Evolutionary conservation across 768 basidiomycete genomes (phyloP).

Genomic region (Macrolepiota albuminosa): DNA sequence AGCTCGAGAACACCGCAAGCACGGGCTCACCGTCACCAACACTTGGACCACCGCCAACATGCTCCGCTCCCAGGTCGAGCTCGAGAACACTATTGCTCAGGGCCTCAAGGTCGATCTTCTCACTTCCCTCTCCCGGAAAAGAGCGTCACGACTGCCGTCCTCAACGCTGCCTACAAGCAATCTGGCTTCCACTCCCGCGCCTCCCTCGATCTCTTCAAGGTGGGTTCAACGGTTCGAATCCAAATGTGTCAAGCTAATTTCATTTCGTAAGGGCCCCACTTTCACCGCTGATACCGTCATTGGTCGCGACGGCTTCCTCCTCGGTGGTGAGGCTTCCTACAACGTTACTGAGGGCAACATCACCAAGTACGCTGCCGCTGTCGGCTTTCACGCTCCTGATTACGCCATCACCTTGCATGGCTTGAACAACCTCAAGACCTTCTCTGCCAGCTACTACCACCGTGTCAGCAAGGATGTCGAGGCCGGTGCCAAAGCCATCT

Average conservation of each 20-base stretch:
- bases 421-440: constrained; percentile 90
- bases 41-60: constrained; percentile 90
- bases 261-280: constrained; percentile 78
- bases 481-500: constrained; percentile 94
- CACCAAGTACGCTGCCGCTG: constrained; percentile 85
- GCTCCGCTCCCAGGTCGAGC: constrained; percentile 87
- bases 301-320: constrained; percentile 95
- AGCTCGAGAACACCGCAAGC: constrained; percentile 94
- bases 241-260: not conserved
- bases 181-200: constrained; percentile 91
- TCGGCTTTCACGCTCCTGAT: constrained; percentile 95
- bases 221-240: constrained; percentile 26
- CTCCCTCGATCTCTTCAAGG: constrained; percentile 91
- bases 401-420: constrained; percentile 94
- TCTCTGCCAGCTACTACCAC: constrained; percentile 98
- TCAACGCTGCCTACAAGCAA: constrained; percentile 91
- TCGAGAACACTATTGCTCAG: constrained; percentile 96
- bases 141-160: constrained; percentile 75
- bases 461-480: constrained; percentile 87
- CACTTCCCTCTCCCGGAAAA: constrained; percentile 80
- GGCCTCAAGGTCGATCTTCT: constrained; percentile 94
- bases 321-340: constrained; percentile 95
- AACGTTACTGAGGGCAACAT: constrained; percentile 93
- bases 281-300: constrained; percentile 95
- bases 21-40: constrained; percentile 32